Percentiles rank a stretch among this genome's conserved stretches.
Conservation (phyloP, 2,329 filamentous ascomycete genomes). For the Aureobasidium melanogenum region DNA sequence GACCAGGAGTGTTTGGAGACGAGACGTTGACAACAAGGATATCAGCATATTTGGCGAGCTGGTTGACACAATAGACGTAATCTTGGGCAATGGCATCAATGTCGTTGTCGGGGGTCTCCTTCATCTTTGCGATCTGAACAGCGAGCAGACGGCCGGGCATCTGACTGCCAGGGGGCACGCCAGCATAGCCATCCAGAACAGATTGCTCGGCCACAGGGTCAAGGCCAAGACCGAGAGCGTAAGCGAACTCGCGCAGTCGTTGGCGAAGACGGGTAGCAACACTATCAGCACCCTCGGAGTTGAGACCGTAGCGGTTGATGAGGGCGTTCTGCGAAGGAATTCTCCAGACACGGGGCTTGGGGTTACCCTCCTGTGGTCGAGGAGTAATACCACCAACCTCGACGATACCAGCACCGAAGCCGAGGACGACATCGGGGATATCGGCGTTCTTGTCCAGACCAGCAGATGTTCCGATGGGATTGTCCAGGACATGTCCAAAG, state of each 20-base stretch:
- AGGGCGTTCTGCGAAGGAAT: slow-evolving; percentile 74
- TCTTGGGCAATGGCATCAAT: slow-evolving; percentile 68
- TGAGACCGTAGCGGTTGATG: slow-evolving; percentile 93
- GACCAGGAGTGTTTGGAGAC: slow-evolving; percentile 87
- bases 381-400: slow-evolving; percentile 90
- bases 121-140: slow-evolving; percentile 96
- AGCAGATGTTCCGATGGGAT: slow-evolving; percentile 90
- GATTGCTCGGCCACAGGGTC: slow-evolving; percentile 56
- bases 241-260: slow-evolving; percentile 69
- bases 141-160: slow-evolving; percentile 66
- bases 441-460: slow-evolving; percentile 93
- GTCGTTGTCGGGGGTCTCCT: slow-evolving; percentile 76
- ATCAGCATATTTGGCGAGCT: slow-evolving; percentile 80
- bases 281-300: slow-evolving; percentile 80
- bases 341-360: slow-evolving; percentile 79
- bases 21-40: slow-evolving; percentile 98
- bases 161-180: slow-evolving; percentile 77
- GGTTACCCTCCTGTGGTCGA: slow-evolving; percentile 78
- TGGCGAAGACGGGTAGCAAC: slow-evolving; percentile 72
- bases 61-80: slow-evolving; percentile 83
- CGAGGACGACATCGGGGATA: slow-evolving; percentile 75
- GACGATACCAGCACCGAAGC: slow-evolving; percentile 74
- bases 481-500: slow-evolving; percentile 68
- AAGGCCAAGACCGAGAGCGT: slow-evolving; percentile 55
- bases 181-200: slow-evolving; percentile 66